Conservation (phyloP, 495 filamentous ascomycete species). For the Beverwykella pulmonaria region DNA sequence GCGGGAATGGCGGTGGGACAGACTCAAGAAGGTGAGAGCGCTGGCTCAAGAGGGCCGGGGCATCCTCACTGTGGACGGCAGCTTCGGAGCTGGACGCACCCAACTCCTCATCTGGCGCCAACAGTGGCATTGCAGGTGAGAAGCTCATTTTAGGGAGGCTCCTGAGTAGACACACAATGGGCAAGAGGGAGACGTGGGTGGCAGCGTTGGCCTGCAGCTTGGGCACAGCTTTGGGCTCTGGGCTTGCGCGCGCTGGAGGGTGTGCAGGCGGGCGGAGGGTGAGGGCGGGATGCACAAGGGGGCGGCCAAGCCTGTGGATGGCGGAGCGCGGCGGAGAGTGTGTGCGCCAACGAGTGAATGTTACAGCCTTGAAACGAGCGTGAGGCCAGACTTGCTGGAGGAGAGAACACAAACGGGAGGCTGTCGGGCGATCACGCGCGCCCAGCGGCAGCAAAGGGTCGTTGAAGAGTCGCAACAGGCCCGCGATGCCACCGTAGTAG, state of each 20-base stretch:
- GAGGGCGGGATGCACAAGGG: background rate
- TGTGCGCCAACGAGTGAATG: slow-evolving; percentile 4
- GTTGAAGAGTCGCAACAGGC: background rate
- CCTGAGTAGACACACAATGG: no score
- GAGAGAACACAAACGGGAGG: background rate
- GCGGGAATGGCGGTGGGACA: slow-evolving; percentile 21
- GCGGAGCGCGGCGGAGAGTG: background rate
- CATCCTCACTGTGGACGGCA: slow-evolving; percentile 18
- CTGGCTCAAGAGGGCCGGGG: slow-evolving; percentile 4
- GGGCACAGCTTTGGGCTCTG: background rate
- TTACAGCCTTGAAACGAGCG: background rate
- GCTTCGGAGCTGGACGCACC: slow-evolving; percentile 14
- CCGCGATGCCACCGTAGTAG: background rate
- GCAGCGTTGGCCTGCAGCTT: background rate
- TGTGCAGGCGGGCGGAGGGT: background rate
- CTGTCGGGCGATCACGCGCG: background rate
- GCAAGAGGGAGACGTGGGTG: background rate
- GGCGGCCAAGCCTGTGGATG: background rate
- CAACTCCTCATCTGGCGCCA: slow-evolving; percentile 5
- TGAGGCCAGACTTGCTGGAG: background rate
- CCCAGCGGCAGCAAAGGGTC: background rate
- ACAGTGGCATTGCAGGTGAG: background rate
- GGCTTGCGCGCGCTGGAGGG: background rate
- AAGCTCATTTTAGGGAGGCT: no score
- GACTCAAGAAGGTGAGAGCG: slow-evolving; percentile 22